Percentiles rank a stretch among this genome's conserved stretches.
Conservation (phyloP, 2,329 filamentous ascomycete genomes). For the Trichoderma citrinoviride region DNA sequence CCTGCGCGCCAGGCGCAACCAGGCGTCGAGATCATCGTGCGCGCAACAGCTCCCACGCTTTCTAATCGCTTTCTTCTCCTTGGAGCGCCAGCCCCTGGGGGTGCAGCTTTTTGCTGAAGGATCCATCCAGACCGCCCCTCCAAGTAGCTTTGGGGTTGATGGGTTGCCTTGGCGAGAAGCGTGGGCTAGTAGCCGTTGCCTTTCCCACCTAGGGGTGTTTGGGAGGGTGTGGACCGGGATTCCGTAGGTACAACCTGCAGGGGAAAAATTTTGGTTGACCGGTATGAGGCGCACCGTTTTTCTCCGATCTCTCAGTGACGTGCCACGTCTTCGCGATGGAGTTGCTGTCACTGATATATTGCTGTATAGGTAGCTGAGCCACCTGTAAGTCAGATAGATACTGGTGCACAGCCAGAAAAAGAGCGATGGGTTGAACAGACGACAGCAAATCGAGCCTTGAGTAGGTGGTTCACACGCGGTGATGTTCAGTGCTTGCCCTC, state of each 20-base stretch:
- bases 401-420: neutral
- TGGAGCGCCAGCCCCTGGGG: neutral
- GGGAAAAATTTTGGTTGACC: neutral
- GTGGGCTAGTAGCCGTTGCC: neutral
- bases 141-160: neutral
- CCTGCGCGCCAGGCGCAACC: neutral
- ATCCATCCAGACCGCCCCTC: slow-evolving; percentile 1
- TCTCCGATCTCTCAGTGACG: neutral
- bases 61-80: neutral
- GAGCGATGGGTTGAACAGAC: neutral
- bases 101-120: neutral
- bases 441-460: neutral
- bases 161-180: slow-evolving; percentile 3
- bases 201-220: neutral
- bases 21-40: neutral
- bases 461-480: neutral
- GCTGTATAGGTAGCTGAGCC: neutral
- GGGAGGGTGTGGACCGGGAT: neutral
- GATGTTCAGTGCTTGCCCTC: neutral
- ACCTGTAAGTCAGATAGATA: neutral
- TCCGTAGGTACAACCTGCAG: neutral
- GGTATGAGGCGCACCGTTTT: neutral
- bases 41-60: neutral
- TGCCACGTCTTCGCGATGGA: neutral
- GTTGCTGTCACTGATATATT: neutral